Evolutionary conservation across 202 grass and related monocot species (phyloP), one percentile per base, ranked within the genome.

Genomic region (Zoysia matrella): DNA sequence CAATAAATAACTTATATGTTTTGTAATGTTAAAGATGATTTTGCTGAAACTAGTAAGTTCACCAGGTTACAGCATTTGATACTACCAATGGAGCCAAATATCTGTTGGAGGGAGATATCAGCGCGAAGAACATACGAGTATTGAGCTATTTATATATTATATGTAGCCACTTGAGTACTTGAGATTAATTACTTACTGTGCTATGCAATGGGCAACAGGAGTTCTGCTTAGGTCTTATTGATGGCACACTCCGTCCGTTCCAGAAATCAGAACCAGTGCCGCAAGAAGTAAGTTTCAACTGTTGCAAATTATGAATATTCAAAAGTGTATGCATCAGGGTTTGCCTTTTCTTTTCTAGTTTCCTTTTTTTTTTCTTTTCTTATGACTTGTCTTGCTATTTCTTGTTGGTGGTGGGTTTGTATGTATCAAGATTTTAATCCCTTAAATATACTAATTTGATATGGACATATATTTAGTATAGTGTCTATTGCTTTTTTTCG

Each of bases 1-100:
- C 30, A 77, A 46, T 60, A 7, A 52, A 66, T 67, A 48, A 43
- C 81, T 83, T 62, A 5, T 64, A 4, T 88, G 39, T 75, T 66
- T 5, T 65, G 74, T 74, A 7, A 43, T 40, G 7, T 15, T 5
- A 76, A 51, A 52, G 54, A 67, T 0, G 69, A 30, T 66, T 61
- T 73, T 75, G 36, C 58, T 90, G 80, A 86, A 62, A 57, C 4
- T 47, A 70, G 9, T 71, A 65, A 84, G 0, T 74, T 85, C 61
- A 61, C 18, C 87, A 99, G 96, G 92, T 95, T 71, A 95, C 91
- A 69, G 96, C 91, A 86, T 99, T 99, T 85, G 89, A 95, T 89
- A 95, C 89, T 15, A 92, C 72, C 66, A 86, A 88, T 60, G 91
- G 87, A 76, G 88, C 87, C 51, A 99, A 99, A 71, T 87, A 92